phyloP scores from a whole-genome alignment of 108 stramenopile species.

The Cylindrotheca closterium region DNA sequence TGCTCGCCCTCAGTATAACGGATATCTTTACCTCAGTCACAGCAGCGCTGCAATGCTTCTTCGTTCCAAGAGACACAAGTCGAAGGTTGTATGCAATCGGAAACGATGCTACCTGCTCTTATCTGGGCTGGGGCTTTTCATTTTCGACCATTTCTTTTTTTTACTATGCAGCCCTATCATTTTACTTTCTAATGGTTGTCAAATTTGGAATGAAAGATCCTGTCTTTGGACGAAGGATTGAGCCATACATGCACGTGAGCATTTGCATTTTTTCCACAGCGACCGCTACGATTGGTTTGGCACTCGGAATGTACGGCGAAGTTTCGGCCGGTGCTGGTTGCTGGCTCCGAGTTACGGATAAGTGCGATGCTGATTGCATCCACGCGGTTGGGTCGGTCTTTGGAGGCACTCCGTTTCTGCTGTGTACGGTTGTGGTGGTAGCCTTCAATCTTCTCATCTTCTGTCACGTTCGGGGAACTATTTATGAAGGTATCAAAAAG shows the following conservation, averaged over 20 bases:
- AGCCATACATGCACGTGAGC: constrained; percentile 11
- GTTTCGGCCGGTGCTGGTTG: constrained; percentile 7
- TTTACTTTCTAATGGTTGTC: constrained; percentile 28
- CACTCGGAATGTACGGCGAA: constrained; percentile 8
- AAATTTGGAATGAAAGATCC: constrained; percentile 8
- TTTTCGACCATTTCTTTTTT: constrained; percentile 6
- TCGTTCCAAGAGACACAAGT: constrained; percentile 1
- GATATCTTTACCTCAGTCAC: constrained; percentile 13
- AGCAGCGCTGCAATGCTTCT: constrained; percentile 1
- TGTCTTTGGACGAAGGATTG: not conserved
- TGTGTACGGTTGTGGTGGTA: not conserved
- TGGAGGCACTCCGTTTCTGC: not conserved
- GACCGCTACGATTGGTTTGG: constrained; percentile 11
- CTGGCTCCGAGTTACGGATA: constrained; percentile 4
- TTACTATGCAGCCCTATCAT: constrained; percentile 28
- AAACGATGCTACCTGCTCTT: constrained; percentile 24
- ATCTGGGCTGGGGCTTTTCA: constrained; percentile 16
- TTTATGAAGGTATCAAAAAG: too few species aligned
- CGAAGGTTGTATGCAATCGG: constrained; percentile 23
- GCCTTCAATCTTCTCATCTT: constrained; percentile 7
- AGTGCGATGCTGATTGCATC: constrained; percentile 9
- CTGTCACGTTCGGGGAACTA: not conserved
- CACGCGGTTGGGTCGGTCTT: constrained; percentile 6
- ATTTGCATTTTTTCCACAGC: not conserved
- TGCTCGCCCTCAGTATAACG: constrained; percentile 17